phyloP scores from a whole-genome alignment of 176 grass and related monocot species.

The Triticum turgidum region DNA sequence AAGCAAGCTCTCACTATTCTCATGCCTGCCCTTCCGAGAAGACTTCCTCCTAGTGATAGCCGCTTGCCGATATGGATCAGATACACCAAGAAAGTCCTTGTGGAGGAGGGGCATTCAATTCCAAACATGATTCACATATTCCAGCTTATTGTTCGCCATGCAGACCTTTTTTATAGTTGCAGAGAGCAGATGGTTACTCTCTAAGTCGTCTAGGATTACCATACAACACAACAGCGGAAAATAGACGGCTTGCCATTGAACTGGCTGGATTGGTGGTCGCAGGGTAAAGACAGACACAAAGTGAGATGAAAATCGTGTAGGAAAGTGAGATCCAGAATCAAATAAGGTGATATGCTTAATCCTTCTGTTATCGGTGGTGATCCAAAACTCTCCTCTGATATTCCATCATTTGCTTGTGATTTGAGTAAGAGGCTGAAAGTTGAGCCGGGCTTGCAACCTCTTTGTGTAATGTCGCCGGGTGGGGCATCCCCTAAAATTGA shows the following conservation, averaged over 20 bases:
- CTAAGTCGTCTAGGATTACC: conserved; percentile 88
- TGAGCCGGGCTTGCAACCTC: conserved; percentile 83
- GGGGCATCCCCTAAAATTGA: conserved; percentile 89
- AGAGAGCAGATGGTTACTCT: conserved; percentile 96
- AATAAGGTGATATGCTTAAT: conserved; percentile 56
- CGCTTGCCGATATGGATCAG: conserved; percentile 96
- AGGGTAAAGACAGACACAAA: conserved; percentile 81
- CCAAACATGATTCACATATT: conserved; percentile 99
- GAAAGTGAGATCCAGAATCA: conserved; percentile 65
- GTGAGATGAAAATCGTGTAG: conserved; percentile 51
- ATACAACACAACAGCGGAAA: conserved; percentile 86
- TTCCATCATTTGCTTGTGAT: conserved; percentile 62
- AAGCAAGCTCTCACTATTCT: conserved; percentile 91
- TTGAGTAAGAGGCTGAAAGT: conserved; percentile 89
- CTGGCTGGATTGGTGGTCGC: conserved; percentile 93
- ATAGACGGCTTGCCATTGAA: conserved; percentile 87
- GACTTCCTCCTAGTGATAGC: conserved; percentile 77
- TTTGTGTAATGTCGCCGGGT: conserved; percentile 84
- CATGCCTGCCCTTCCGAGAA: conserved; percentile 88
- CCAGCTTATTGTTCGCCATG: conserved; percentile 91
- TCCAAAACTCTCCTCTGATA: conserved; percentile 57
- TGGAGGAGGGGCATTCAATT: conserved; percentile 96
- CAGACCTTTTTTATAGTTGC: conserved; percentile 91
- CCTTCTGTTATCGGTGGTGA: conserved; percentile 49
- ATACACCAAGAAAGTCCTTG: conserved; percentile 94